phyloP scores from a whole-genome alignment of 1,284 basidiomycete genomes.

The Singerocomus rubriflavus region DNA sequence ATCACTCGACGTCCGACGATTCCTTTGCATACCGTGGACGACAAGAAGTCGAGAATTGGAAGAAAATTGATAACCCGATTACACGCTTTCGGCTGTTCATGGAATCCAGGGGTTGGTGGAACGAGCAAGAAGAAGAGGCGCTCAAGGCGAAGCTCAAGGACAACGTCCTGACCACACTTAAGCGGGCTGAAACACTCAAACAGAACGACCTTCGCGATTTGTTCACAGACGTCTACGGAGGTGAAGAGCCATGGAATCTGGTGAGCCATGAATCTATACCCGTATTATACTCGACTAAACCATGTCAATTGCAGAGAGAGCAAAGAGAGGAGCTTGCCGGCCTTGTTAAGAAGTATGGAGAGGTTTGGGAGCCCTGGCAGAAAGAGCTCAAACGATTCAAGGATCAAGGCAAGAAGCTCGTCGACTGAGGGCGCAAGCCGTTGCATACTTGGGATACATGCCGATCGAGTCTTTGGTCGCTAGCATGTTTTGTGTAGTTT shows the following conservation, averaged over 20 bases:
- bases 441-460: not conserved
- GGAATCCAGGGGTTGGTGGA: constrained; percentile 87
- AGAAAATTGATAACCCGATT: constrained; percentile 87
- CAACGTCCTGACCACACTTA: constrained; percentile 78
- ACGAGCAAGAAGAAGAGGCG: constrained; percentile 68
- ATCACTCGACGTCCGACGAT: constrained; percentile 94
- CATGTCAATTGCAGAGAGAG: constrained; percentile 54
- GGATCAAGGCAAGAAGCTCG: constrained; percentile 66
- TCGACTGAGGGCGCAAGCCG: constrained; percentile 20
- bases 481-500: not conserved
- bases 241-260: constrained; percentile 81
- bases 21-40: constrained; percentile 86
- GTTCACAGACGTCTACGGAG: constrained; percentile 87
- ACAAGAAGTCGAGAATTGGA: constrained; percentile 84
- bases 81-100: constrained; percentile 82
- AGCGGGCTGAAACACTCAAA: constrained; percentile 70
- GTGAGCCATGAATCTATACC: constrained; percentile 44
- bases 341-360: constrained; percentile 82
- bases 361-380: constrained; percentile 81
- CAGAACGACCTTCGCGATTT: constrained; percentile 72
- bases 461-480: not conserved
- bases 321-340: constrained; percentile 77
- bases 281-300: not conserved
- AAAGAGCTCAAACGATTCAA: constrained; percentile 80
- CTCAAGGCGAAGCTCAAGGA: constrained; percentile 68